Evolutionary conservation across 352 stramenopile species (phyloP).

Genomic region (Pythium biforme): DNA sequence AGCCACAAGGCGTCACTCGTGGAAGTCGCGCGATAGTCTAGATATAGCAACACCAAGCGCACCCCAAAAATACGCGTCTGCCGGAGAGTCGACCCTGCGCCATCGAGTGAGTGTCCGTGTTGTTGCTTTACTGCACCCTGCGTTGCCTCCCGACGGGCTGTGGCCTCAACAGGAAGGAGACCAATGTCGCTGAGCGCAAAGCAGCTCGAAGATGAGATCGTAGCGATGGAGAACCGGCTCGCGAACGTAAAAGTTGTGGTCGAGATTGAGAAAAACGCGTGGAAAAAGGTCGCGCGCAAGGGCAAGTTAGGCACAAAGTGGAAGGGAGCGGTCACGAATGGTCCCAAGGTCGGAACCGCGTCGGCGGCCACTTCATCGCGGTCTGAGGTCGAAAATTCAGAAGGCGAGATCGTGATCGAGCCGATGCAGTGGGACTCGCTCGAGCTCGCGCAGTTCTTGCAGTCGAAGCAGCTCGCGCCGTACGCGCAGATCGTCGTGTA

Average conservation of each 20-base stretch:
- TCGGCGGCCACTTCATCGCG: neutral
- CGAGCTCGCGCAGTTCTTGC: conserved; percentile 59
- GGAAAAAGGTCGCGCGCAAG: conserved; percentile 45
- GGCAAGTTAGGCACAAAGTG: conserved; percentile 64
- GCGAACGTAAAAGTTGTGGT: conserved; percentile 49
- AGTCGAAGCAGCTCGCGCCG: conserved; percentile 40
- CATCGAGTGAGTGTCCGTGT: neutral
- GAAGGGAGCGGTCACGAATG: conserved; percentile 38
- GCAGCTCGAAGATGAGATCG: conserved; percentile 56
- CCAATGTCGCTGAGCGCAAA: conserved; percentile 42
- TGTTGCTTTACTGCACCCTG: neutral
- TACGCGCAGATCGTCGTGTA: conserved; percentile 53
- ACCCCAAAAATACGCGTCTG: conserved; percentile 6
- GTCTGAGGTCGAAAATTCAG: conserved; percentile 15
- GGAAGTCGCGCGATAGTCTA: neutral
- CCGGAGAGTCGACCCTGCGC: neutral
- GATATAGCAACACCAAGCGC: neutral
- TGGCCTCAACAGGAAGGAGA: neutral
- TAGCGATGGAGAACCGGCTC: conserved; percentile 59
- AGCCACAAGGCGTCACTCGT: neutral
- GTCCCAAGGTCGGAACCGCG: neutral
- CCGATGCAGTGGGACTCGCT: conserved; percentile 57
- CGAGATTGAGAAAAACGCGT: conserved; percentile 53
- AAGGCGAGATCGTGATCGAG: conserved; percentile 21
- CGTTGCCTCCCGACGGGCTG: neutral